Evolutionary conservation across 495 filamentous ascomycete genomes (phyloP).

Genomic region (Ascodesmis nigricans): DNA sequence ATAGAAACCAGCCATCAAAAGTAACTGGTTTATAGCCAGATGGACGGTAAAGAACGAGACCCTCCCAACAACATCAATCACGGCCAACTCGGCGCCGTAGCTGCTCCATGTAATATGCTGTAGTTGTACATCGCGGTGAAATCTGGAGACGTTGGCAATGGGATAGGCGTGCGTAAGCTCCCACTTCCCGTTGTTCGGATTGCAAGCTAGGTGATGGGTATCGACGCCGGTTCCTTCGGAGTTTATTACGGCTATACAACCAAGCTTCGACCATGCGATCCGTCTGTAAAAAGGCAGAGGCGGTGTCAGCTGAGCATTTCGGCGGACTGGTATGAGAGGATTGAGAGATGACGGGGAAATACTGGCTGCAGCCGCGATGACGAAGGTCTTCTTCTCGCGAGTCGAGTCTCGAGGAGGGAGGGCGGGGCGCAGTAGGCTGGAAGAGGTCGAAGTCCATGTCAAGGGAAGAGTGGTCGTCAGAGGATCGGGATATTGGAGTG

Average conservation of each 20-base stretch:
- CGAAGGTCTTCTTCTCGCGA: too few relatives aligned
- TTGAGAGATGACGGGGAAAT: conserved; percentile 13
- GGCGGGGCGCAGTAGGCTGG: too few relatives aligned
- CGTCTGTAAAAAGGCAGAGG: conserved; percentile 31
- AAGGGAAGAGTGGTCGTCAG: too few relatives aligned
- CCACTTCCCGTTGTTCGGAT: conserved; percentile 52
- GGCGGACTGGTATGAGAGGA: not conserved
- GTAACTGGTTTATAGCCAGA: conserved; percentile 18
- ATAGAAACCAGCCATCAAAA: conserved; percentile 9
- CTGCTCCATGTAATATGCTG: conserved; percentile 20
- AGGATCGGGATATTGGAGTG: too few relatives aligned
- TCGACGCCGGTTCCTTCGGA: conserved; percentile 44
- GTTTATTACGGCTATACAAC: conserved; percentile 66
- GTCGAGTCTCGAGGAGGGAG: not conserved
- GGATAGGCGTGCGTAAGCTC: conserved; percentile 39
- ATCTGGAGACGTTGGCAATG: conserved; percentile 13
- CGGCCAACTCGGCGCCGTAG: conserved; percentile 19
- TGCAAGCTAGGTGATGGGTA: conserved; percentile 47
- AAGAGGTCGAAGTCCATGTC: too few relatives aligned
- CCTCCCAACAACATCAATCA: conserved; percentile 19
- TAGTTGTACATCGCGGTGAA: conserved; percentile 19
- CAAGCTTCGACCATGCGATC: conserved; percentile 74
- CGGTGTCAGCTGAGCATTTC: too few relatives aligned
- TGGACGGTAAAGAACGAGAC: conserved; percentile 20
- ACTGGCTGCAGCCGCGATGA: not conserved